Evolutionary conservation across 495 filamentous ascomycete genomes (phyloP), one percentile per base, ranked within the genome.

Genomic region (Terfezia boudieri): DNA sequence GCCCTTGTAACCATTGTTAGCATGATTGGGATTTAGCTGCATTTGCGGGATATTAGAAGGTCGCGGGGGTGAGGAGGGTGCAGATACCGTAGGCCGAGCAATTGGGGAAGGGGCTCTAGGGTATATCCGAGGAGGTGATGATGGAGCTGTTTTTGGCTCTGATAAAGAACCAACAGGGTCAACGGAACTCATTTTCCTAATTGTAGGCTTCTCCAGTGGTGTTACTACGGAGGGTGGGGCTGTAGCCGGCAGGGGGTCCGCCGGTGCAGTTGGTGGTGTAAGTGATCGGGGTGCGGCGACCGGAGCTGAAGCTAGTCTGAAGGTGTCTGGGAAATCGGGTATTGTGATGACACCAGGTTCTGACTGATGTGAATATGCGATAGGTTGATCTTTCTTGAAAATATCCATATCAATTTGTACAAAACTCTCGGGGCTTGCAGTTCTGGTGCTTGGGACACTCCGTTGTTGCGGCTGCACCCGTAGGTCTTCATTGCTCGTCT

Each of bases 31-130:
- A 5, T 32, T 35, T 9, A 54, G 53, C 11, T 43, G 37, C 35
- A 50, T 35, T 20, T 46, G 41, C 14, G 41, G 41, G 4, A 46
- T 46, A 20, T 46, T 46, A 14, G 12, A 8, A 14, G 12, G 41
- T 3, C 58, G 59, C 2, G 62, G 62, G 11, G 62, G 62, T 2
- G 62, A 64, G 9, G 59, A 62, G 4, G 62, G 62, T 12, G 62
- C 62, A 1, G 61, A 64, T 8, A 61, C 56, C 8, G 62, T 56
- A 14, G 54, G 20, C 43, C 50, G 14, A 55, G 61, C 7, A 61
- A 50, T 12, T 56, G 59, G 1, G 61, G 61, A 1, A 58, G 55
- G 35, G 52, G 2, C 20, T 55, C 56, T 5, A 56, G 52, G 43
- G 51, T 54, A 32, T 11, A 20, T 22, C 23, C 32, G 41, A 49